These are phyloP conservation scores for Naganishia randhawae DNA, from an alignment of 768 basidiomycete genomes.

Conservation along the genomic window DNA sequence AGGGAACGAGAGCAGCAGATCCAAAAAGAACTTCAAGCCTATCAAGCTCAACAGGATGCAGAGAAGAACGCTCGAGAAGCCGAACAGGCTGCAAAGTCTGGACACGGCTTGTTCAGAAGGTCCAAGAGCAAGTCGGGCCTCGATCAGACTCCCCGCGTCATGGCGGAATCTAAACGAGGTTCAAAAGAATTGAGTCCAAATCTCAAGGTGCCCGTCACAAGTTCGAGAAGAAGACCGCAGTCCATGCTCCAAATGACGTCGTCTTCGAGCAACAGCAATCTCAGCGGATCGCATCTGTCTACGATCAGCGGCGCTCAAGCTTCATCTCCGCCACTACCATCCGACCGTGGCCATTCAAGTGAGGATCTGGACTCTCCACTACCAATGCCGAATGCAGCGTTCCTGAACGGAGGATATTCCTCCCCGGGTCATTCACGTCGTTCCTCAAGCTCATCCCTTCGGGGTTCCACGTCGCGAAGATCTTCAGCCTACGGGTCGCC, in stretches of 20 bases:
- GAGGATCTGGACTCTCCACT: constrained; percentile 15
- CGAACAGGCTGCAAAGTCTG: constrained; percentile 1
- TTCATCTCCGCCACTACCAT: background rate
- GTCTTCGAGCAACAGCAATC: constrained; percentile 8
- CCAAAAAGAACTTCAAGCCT: constrained; percentile 7
- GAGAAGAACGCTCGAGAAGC: background rate
- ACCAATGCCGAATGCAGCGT: constrained; percentile 15
- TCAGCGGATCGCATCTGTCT: background rate
- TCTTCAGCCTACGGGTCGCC: constrained; percentile 20
- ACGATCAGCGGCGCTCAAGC: background rate
- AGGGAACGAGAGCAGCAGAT: constrained; percentile 11
- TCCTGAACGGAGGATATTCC: constrained; percentile 12
- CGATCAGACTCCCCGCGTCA: background rate
- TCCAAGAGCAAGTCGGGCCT: constrained; percentile 11
- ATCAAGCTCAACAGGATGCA: constrained; percentile 9
- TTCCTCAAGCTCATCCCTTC: constrained; percentile 12
- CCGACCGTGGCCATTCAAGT: background rate
- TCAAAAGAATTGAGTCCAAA: constrained; percentile 13
- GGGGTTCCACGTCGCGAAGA: background rate
- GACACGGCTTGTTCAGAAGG: constrained; percentile 13
- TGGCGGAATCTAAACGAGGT: background rate
- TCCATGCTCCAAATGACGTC: constrained; percentile 22
- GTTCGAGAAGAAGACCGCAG: constrained; percentile 4
- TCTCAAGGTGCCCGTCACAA: constrained; percentile 10
- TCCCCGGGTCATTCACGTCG: constrained; percentile 18